These are phyloP conservation scores for Tulasnella sp. DNA, from an alignment of 768 basidiomycete species.

Conservation along the genomic window DNA sequence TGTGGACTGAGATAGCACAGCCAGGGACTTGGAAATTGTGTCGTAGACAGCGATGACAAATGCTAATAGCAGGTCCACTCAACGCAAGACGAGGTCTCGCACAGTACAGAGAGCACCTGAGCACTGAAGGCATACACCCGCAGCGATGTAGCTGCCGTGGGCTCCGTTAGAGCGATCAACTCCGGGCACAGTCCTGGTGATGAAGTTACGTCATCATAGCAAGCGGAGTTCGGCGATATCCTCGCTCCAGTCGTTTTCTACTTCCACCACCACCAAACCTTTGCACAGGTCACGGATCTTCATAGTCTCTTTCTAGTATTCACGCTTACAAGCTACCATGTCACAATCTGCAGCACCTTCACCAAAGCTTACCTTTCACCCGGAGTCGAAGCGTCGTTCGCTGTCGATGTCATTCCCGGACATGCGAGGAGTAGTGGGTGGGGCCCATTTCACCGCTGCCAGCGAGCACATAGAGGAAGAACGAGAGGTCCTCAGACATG, in stretches of 20 bases:
- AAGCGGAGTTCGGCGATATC: not conserved
- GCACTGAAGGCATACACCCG: not conserved
- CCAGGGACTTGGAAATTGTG: not conserved
- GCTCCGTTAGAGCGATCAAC: not conserved
- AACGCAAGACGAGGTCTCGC: not conserved
- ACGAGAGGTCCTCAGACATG: not conserved
- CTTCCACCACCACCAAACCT: not conserved
- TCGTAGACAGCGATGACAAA: too few relatives aligned
- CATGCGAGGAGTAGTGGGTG: slow-evolving; percentile 2
- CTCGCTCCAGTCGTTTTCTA: not conserved
- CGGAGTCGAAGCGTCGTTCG: not conserved
- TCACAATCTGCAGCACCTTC: not conserved
- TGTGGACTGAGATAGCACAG: not conserved
- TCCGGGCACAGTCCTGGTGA: not conserved
- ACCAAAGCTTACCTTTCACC: slow-evolving; percentile 4
- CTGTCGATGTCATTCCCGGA: not conserved
- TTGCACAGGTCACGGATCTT: not conserved
- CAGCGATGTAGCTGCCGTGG: not conserved
- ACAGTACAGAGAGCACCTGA: not conserved
- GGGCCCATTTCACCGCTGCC: slow-evolving; percentile 8
- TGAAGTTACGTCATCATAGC: not conserved
- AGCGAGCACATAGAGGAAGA: not conserved
- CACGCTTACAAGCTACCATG: not conserved
- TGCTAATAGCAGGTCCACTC: too few relatives aligned
- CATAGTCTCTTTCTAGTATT: not conserved